Percentiles rank a stretch among this genome's conserved stretches.
phyloP scores from a whole-genome alignment of 2,329 filamentous ascomycete species.

The Talaromyces rugulosus region DNA sequence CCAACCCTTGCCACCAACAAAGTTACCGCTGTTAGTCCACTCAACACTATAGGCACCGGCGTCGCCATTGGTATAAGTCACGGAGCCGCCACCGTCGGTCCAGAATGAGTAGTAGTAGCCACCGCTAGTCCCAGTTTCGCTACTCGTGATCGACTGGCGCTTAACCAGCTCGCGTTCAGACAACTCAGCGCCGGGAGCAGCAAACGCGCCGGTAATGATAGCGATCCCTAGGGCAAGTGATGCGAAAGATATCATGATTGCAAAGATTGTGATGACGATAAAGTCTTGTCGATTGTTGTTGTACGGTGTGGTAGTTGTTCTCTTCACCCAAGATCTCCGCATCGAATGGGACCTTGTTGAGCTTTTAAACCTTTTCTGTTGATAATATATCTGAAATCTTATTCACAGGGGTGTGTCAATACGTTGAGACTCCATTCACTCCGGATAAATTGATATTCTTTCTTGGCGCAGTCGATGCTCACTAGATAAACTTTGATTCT shows the following conservation, averaged over 20 bases:
- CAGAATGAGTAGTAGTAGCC: slow-evolving; percentile 12
- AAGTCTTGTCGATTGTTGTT: background rate
- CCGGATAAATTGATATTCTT: background rate
- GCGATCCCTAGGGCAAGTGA: background rate
- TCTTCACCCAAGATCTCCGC: background rate
- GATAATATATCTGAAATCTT: background rate
- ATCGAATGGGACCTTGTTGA: background rate
- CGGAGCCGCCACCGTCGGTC: slow-evolving; percentile 22
- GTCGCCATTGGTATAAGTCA: slow-evolving; percentile 44
- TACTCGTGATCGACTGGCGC: slow-evolving; percentile 5
- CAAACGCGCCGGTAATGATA: background rate
- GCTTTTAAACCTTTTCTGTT: background rate
- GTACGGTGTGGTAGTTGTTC: background rate
- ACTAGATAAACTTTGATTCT: background rate
- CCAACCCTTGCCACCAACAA: slow-evolving; percentile 58
- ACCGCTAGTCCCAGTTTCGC: background rate
- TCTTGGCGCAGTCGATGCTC: background rate
- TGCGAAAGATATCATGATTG: background rate
- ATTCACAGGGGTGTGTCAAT: background rate
- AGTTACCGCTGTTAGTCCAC: slow-evolving; percentile 50
- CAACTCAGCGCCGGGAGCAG: background rate
- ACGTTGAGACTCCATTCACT: background rate
- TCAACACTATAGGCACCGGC: background rate
- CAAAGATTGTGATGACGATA: background rate
- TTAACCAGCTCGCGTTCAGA: background rate